Conservation (phyloP, 768 basidiomycete species). For the Boletus subparvulus region DNA sequence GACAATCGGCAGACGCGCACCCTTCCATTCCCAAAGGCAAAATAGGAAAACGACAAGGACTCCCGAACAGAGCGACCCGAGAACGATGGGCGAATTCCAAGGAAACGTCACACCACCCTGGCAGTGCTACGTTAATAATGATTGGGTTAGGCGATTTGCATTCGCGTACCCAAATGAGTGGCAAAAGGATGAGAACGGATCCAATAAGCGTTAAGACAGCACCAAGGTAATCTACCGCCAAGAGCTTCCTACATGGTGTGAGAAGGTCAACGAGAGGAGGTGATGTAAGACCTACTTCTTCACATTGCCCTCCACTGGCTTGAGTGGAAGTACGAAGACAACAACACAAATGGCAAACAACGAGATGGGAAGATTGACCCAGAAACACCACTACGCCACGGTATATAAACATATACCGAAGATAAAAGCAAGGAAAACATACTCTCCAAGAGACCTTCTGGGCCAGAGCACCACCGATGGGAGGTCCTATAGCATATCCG, state of each 20-base stretch:
- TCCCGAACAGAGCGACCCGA: constrained; percentile 58
- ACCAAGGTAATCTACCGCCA: constrained; percentile 65
- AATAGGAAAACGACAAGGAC: constrained; percentile 55
- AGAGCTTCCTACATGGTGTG: constrained; percentile 49
- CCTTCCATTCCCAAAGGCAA: constrained; percentile 71
- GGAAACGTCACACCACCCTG: constrained; percentile 73
- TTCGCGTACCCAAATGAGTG: constrained; percentile 64
- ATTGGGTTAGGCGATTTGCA: neutral
- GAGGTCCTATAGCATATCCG: constrained; percentile 65
- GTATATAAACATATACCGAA: neutral
- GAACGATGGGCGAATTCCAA: constrained; percentile 66
- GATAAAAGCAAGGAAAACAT: constrained; percentile 18
- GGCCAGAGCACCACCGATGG: constrained; percentile 64
- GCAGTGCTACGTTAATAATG: constrained; percentile 1
- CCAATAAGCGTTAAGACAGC: constrained; percentile 56
- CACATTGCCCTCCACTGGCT: constrained; percentile 61
- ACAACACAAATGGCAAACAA: constrained; percentile 54
- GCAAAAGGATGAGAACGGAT: constrained; percentile 63
- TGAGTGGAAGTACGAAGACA: constrained; percentile 64
- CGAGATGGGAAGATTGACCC: constrained; percentile 66
- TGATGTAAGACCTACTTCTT: constrained; percentile 36
- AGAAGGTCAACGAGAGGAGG: neutral
- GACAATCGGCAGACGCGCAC: constrained; percentile 67
- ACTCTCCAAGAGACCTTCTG: constrained; percentile 65
- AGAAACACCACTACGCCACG: constrained; percentile 64